phyloP scores from a whole-genome alignment of 495 filamentous ascomycete species.

The Monascus purpureus region DNA sequence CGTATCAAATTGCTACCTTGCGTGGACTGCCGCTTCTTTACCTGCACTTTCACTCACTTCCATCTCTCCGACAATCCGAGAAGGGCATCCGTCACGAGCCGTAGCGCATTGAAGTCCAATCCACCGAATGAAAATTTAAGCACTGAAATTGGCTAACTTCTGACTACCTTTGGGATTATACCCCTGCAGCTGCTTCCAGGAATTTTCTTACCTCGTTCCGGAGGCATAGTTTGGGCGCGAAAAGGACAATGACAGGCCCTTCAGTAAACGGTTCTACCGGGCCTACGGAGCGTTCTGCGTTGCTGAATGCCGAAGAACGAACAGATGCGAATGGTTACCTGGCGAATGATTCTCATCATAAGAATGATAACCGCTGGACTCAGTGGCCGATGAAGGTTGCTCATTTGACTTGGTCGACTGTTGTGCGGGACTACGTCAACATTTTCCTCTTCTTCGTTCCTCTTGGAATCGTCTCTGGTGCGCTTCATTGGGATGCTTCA shows the following conservation, averaged over 20 bases:
- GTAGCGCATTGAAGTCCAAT: no score
- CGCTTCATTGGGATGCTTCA: constrained; percentile 55
- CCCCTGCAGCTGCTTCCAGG: constrained; percentile 10
- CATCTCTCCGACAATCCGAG: no score
- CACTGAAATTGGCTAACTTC: not conserved
- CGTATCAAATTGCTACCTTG: no score
- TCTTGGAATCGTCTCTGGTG: constrained; percentile 68
- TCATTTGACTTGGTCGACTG: constrained; percentile 36
- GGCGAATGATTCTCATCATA: constrained; percentile 14
- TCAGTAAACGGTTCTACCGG: constrained; percentile 1
- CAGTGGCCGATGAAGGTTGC: constrained; percentile 39
- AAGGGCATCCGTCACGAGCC: no score
- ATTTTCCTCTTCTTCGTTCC: constrained; percentile 81
- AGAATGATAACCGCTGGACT: constrained; percentile 32
- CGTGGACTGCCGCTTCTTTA: no score
- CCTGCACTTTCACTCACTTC: no score
- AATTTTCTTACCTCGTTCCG: constrained; percentile 19
- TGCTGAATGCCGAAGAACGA: constrained; percentile 13
- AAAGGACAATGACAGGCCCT: constrained; percentile 15
- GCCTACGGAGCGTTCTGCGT: constrained; percentile 3
- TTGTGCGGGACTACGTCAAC: constrained; percentile 69
- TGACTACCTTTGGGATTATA: not conserved
- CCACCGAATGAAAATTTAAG: no score
- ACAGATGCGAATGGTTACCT: constrained; percentile 6
- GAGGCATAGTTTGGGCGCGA: constrained; percentile 15